A percentile compares a stretch with the other conserved stretches of the same genome.
These are phyloP conservation scores for Aspergillus sergii DNA, from an alignment of 2,329 filamentous ascomycete species.

Conservation along the genomic window DNA sequence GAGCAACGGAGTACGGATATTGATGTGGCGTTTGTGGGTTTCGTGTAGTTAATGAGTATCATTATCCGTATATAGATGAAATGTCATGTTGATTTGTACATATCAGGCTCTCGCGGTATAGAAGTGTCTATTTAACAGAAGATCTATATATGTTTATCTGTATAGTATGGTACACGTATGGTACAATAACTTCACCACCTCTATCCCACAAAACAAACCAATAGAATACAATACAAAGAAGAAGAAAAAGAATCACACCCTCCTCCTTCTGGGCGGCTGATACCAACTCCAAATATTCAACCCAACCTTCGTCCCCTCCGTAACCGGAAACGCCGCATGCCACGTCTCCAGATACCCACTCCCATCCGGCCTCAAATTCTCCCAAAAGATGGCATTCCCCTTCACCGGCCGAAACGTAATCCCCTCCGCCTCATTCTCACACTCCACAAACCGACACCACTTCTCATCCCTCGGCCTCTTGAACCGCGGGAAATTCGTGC, in stretches of 20 bases:
- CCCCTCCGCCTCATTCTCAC: conserved; percentile 44
- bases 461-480: conserved; percentile 43
- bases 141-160: not conserved
- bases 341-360: conserved; percentile 61
- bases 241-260: not conserved
- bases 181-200: not conserved
- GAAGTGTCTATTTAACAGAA: not conserved
- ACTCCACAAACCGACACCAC: conserved; percentile 64
- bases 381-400: conserved; percentile 65
- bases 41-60: not conserved
- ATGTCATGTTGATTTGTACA: conserved; percentile 4
- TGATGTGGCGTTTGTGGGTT: conserved; percentile 8
- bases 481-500: conserved; percentile 62
- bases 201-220: not conserved
- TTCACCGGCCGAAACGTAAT: conserved; percentile 61
- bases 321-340: conserved; percentile 63
- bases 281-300: conserved; percentile 69
- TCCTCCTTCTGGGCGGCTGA: conserved; percentile 41
- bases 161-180: not conserved
- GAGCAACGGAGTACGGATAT: conserved; percentile 6
- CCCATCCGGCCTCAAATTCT: conserved; percentile 60
- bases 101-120: not conserved
- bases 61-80: conserved; percentile 9
- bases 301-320: conserved; percentile 59
- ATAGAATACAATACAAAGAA: not conserved